Base-by-base conservation (phyloP, 2,329 filamentous ascomycete genomes). In the Aspergillus ochraceoroseus region DNA sequence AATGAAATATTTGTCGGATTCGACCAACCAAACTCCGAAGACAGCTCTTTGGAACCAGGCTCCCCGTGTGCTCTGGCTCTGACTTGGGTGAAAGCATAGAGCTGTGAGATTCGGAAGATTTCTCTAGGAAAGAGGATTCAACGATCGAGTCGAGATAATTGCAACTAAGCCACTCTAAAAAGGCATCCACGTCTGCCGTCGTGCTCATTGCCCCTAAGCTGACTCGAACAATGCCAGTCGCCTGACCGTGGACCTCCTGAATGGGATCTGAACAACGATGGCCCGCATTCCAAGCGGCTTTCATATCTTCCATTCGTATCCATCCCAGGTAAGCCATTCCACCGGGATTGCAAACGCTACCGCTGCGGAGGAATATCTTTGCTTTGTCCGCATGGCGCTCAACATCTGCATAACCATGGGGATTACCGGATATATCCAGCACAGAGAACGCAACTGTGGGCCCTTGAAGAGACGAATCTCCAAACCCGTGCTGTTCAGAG, bases 121-220 rank as follows among this genome's bases (percentile, higher is more conserved):
- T n/a, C n/a, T n/a, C n/a, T n/a, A n/a, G n/a, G n/a, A n/a, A n/a
- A n/a, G n/a, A n/a, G n/a, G n/a, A n/a, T n/a, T n/a, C n/a, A n/a
- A n/a, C n/a, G n/a, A n/a, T n/a, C n/a, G n/a, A n/a, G n/a, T 43
- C 31, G 0, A 22, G 14, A 25, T 43, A 43, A 11, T 26, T 43
- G n/a, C 35, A 26, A 2, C 31, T 15, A 7, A 43, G 17, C 41
- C 41, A 49, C 8, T 33, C 32, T 9, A 41, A 22, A 25, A 47
- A 44, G 3, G 7, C 8, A 11, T 49, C 35, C 2, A 47, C 31
- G 14, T 49, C 47, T 0, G 28, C 30, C n/a, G 20, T 8, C 2
- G 38, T 49, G 15, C 41, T 47, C 47, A 49, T 49, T 3, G 47
- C 47, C 14, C 47, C 47, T 2, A 49, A 31, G 30, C 47, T 49